These are phyloP conservation scores for Termitomyces sp. DNA, from an alignment of 768 basidiomycete species.

Conservation along the genomic window DNA sequence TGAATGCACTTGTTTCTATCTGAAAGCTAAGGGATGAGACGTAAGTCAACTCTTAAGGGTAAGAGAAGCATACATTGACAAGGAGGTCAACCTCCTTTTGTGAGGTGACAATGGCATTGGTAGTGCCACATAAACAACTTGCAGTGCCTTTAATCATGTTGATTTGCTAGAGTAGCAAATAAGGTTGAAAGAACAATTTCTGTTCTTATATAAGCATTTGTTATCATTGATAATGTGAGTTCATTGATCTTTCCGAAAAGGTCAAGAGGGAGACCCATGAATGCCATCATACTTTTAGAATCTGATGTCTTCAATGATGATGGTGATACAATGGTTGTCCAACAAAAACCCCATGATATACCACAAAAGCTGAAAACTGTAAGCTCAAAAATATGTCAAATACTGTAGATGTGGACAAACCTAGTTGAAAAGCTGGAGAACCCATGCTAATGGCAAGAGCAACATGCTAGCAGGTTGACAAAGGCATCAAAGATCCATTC, in stretches of 20 bases:
- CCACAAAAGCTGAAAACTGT: no score
- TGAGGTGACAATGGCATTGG: slow-evolving; percentile 91
- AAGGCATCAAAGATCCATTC: no score
- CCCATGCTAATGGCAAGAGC: no score
- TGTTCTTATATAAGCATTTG: slow-evolving; percentile 19
- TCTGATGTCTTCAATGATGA: slow-evolving; percentile 86
- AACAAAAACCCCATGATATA: no score
- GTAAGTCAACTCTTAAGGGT: not conserved
- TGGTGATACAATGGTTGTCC: no score
- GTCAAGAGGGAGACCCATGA: slow-evolving; percentile 89
- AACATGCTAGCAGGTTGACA: no score
- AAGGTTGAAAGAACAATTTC: slow-evolving; percentile 97
- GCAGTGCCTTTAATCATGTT: slow-evolving; percentile 76
- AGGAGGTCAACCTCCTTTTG: slow-evolving; percentile 89
- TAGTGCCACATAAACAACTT: slow-evolving; percentile 92
- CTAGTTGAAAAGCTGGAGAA: no score
- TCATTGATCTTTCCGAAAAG: slow-evolving; percentile 77
- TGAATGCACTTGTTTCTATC: slow-evolving; percentile 83
- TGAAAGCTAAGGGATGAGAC: slow-evolving; percentile 21
- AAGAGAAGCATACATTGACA: slow-evolving; percentile 56
- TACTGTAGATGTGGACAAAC: no score
- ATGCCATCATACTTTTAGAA: slow-evolving; percentile 84
- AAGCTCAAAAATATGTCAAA: no score
- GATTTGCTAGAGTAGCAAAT: slow-evolving; percentile 91
- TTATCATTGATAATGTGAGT: not conserved